These are phyloP conservation scores for Cystobasidium pallidum DNA, from an alignment of 1,284 basidiomycete species.

Conservation along the genomic window DNA sequence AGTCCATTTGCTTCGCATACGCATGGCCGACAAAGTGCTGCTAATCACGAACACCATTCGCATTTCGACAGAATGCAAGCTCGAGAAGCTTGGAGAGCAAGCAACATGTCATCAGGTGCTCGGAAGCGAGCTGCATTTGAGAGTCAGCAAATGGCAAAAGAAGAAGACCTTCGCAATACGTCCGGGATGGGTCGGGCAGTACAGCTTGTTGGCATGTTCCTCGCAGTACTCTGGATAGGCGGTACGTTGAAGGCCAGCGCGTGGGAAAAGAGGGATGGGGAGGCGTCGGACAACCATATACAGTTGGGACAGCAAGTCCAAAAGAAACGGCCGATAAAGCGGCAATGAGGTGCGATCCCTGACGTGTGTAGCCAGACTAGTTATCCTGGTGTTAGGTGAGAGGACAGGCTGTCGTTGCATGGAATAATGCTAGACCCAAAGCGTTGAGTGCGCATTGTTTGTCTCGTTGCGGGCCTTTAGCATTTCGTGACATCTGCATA, in stretches of 20 bases:
- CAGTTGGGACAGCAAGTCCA: no score
- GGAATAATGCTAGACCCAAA: no score
- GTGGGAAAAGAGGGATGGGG: slow-evolving; percentile 20
- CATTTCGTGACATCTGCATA: no score
- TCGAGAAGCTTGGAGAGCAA: slow-evolving; percentile 30
- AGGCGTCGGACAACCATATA: not conserved
- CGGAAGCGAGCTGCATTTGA: slow-evolving; percentile 28
- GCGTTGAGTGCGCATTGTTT: no score
- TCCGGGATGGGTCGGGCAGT: slow-evolving; percentile 20
- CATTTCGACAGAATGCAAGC: slow-evolving; percentile 43
- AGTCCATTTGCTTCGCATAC: slow-evolving; percentile 33
- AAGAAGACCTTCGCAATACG: slow-evolving; percentile 36
- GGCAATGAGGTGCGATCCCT: no score
- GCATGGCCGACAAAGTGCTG: slow-evolving; percentile 9
- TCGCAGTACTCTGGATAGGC: slow-evolving; percentile 21
- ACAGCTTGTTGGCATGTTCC: slow-evolving; percentile 33
- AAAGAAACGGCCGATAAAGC: no score
- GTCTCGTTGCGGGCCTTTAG: no score
- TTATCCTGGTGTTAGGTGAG: no score
- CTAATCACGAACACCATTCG: slow-evolving; percentile 5
- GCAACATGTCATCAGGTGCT: slow-evolving; percentile 38
- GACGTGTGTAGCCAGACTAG: no score
- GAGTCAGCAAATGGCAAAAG: slow-evolving; percentile 28
- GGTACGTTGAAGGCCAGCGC: slow-evolving; percentile 17
- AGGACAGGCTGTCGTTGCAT: no score